Evolutionary conservation across 805 yeast genomes (phyloP).

Genomic region (Isabelozyma rhagii): DNA sequence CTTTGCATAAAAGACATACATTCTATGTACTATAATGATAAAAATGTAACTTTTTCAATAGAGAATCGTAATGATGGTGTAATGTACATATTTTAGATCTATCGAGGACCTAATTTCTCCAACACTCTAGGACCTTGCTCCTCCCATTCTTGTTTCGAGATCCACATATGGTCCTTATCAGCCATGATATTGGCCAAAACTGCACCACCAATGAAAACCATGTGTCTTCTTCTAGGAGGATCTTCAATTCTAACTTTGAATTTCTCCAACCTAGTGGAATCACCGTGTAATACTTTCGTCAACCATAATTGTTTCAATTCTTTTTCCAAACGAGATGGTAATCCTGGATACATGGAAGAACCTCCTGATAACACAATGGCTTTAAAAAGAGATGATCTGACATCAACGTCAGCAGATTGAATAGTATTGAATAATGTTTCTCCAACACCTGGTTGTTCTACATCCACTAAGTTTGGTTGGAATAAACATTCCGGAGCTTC

Average conservation of each 20-base stretch:
- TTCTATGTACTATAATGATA: neutral
- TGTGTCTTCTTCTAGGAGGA: conserved; percentile 97
- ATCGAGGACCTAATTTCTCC: conserved; percentile 90
- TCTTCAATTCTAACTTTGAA: conserved; percentile 97
- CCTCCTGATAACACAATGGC: conserved; percentile 97
- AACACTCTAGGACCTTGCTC: conserved; percentile 89
- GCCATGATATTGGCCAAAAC: conserved; percentile 97
- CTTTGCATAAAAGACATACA: conserved; percentile 17
- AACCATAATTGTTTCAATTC: conserved; percentile 97
- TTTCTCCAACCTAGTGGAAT: conserved; percentile 80
- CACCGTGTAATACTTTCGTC: conserved; percentile 80
- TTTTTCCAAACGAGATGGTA: conserved; percentile 92
- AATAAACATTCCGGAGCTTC: conserved; percentile 96
- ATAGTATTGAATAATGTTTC: conserved; percentile 88
- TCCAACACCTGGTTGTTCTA: conserved; percentile 96
- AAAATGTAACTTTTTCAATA: neutral
- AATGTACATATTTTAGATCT: conserved; percentile 7
- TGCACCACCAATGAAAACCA: conserved; percentile 99
- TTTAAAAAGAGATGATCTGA: conserved; percentile 81
- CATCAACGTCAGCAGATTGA: conserved; percentile 92
- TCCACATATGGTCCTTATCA: conserved; percentile 98
- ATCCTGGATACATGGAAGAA: conserved; percentile 97
- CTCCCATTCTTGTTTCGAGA: conserved; percentile 94
- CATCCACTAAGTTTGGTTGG: conserved; percentile 93
- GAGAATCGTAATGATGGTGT: neutral